Conservation (phyloP, 2,329 filamentous ascomycete genomes). For the Allantophomopsis lycopodina region DNA sequence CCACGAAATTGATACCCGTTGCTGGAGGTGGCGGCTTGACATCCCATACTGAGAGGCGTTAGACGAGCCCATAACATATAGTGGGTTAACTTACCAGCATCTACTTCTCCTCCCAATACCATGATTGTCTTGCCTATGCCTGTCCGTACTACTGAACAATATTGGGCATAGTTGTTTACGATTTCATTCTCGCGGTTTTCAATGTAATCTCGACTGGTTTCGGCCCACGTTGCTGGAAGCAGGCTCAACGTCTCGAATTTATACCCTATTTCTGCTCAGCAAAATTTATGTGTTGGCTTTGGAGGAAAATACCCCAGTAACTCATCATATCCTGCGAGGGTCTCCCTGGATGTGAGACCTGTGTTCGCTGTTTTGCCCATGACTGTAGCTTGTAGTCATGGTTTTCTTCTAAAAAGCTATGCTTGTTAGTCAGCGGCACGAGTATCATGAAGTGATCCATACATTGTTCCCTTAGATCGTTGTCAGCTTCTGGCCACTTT, state of each 20-base stretch:
- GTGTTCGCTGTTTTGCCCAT: constrained; percentile 39
- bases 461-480: constrained; percentile 38
- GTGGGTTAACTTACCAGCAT: constrained; percentile 48
- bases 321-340: constrained; percentile 70
- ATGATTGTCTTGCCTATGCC: constrained; percentile 65
- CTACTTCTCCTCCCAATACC: constrained; percentile 85
- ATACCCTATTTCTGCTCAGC: constrained; percentile 49
- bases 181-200: constrained; percentile 56
- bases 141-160: constrained; percentile 87
- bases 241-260: constrained; percentile 88
- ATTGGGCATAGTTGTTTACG: constrained; percentile 86
- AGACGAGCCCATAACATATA: background rate
- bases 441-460: constrained; percentile 7
- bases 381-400: constrained; percentile 56
- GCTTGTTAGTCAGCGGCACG: constrained; percentile 9
- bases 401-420: constrained; percentile 86
- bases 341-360: constrained; percentile 32
- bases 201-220: constrained; percentile 62
- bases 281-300: background rate
- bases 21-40: constrained; percentile 48
- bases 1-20: constrained; percentile 77
- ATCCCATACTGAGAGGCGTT: constrained; percentile 54
- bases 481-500: background rate
- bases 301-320: constrained; percentile 59
- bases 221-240: constrained; percentile 60